Base-by-base conservation (phyloP, 306 rosid species). In the Pachyrhizus erosus region DNA sequence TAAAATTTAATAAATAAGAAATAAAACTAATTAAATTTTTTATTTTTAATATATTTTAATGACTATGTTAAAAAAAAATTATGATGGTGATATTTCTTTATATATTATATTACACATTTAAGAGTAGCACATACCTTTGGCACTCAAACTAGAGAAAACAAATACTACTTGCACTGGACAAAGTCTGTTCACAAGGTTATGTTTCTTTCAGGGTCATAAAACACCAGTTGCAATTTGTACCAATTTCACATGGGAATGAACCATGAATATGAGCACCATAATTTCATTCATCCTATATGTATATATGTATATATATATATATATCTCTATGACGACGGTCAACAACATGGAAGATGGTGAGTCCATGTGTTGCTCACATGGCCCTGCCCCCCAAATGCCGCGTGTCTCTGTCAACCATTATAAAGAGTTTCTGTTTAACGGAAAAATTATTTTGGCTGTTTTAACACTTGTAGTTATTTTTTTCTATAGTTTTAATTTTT, bases 331-430 rank as follows among this genome's bases (percentile, higher is more conserved):
- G n/a, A 61, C n/a, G 60, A 46, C 61, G 29, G 60, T 77, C 49
- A 18, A 64, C 73, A 48, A 64, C 18, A 46, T 31, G 15, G 5
- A 37, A 39, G 24, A 24, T 26, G 58, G 60, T 18, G 58, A 34
- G 20, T 68, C 76, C 85, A 75, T 68, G 86, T 57, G 86, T 82
- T 75, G 51, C 69, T 68, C 84, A 75, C 84, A 75, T 84, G 87
- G 78, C 84, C 51, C 33, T 68, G 84, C 79, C 52, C 78, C 75
- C 18, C 1, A 66, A 27, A 68, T 24, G 87, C 73, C 87, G 73
- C 84, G 82, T 75, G 79, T 84, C 82, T 57, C 82, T 75, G 2
- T 80, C 83, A 61, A 46, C 0, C n/a, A 7, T 15, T 23, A 7
- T 23, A 37, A 67, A 23, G 40, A 37, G 8, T 37, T 1, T 37